phyloP scores from a whole-genome alignment of 75 land plant genomes.

The Pseudotsuga menziesii region DNA sequence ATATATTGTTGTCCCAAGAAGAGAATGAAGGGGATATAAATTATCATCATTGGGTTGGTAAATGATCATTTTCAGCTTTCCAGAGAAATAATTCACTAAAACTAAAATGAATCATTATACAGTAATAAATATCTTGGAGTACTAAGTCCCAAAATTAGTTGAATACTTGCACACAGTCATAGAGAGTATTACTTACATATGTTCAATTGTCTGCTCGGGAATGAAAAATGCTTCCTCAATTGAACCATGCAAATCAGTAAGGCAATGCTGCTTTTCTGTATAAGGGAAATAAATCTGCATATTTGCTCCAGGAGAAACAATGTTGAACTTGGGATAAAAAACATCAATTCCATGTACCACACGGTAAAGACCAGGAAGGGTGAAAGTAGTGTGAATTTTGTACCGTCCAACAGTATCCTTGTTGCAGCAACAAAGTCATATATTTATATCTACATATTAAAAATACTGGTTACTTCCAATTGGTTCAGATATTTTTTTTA shows the following conservation, averaged over 20 bases:
- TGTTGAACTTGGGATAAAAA: slow-evolving; percentile 75
- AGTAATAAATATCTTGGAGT: no score
- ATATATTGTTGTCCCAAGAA: no score
- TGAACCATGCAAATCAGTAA: slow-evolving; percentile 46
- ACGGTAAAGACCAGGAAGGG: slow-evolving; percentile 59
- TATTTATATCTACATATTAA: no score
- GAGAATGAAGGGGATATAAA: no score
- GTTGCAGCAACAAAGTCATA: slow-evolving; percentile 22
- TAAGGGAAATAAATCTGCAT: slow-evolving; percentile 52
- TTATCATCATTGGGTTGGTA: no score
- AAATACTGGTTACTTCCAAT: no score
- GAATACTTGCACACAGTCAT: no score
- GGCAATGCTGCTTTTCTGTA: slow-evolving; percentile 38
- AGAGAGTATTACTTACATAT: slow-evolving; percentile 34
- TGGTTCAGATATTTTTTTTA: no score
- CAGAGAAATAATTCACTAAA: no score
- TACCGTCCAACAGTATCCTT: slow-evolving; percentile 60
- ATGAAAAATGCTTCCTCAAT: slow-evolving; percentile 47
- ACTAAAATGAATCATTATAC: no score
- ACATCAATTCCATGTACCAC: slow-evolving; percentile 72
- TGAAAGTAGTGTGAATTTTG: slow-evolving; percentile 60
- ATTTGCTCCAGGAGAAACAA: slow-evolving; percentile 71
- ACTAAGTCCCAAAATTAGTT: no score
- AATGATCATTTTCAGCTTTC: no score
- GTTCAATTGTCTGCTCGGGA: slow-evolving; percentile 38